Conservation (phyloP, 441 rosid species). For the Eruca vesicaria region DNA sequence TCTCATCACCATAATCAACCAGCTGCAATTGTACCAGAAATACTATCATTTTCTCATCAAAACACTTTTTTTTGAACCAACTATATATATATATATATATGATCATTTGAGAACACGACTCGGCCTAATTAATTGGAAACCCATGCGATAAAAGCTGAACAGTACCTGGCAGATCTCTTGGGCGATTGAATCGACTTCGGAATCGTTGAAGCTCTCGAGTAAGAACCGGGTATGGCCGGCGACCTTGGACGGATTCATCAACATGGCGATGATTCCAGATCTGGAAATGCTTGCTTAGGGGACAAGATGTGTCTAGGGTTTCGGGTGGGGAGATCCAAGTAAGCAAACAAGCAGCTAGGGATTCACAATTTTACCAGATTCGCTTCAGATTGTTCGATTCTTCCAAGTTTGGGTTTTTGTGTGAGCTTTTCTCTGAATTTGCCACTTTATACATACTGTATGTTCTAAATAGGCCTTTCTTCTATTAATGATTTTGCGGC, state of each 20-base stretch:
- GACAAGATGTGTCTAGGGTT: slow-evolving; percentile 26
- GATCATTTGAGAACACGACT: not conserved
- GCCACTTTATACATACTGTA: not conserved
- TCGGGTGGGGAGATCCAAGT: not conserved
- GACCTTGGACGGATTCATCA: slow-evolving; percentile 49
- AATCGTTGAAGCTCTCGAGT: slow-evolving; percentile 58
- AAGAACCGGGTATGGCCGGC: slow-evolving; percentile 72
- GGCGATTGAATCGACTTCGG: slow-evolving; percentile 58
- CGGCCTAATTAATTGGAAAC: not conserved
- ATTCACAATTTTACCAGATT: slow-evolving; percentile 14
- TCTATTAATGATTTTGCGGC: too few species aligned
- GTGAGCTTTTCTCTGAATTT: not conserved
- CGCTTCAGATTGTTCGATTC: not conserved
- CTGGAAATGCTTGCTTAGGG: not conserved
- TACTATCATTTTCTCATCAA: not conserved
- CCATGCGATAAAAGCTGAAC: not conserved
- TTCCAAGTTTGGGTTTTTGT: not conserved
- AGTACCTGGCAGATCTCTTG: slow-evolving; percentile 67
- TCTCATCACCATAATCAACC: slow-evolving; percentile 62
- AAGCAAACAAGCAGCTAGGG: slow-evolving; percentile 10
- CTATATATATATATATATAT: too few species aligned
- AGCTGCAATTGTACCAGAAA: slow-evolving; percentile 42
- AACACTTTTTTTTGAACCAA: too few species aligned
- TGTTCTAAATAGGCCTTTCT: not conserved
- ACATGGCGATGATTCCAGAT: slow-evolving; percentile 46